Conservation (phyloP, 345 rosid species). For the Heritiera fomes region DNA sequence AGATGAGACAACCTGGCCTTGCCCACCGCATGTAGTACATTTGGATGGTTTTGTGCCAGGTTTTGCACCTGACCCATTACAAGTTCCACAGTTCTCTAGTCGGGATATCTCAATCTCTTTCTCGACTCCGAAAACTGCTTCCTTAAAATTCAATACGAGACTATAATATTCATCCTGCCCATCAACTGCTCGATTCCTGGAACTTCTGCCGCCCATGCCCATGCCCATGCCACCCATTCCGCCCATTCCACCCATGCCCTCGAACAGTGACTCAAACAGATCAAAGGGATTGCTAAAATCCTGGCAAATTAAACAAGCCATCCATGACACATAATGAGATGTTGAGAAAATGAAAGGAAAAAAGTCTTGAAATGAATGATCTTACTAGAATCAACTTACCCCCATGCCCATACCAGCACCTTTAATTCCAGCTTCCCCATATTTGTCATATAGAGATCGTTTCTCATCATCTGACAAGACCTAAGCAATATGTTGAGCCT, state of each 20-base stretch:
- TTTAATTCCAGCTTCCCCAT: conserved; percentile 96
- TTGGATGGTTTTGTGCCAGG: conserved; percentile 77
- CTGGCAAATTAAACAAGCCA: conserved; percentile 38
- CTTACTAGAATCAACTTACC: conserved; percentile 51
- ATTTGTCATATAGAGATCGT: conserved; percentile 88
- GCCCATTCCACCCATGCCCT: conserved; percentile 90
- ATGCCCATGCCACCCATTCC: conserved; percentile 83
- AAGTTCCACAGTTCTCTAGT: conserved; percentile 81
- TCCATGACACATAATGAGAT: neutral
- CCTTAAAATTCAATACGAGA: conserved; percentile 79
- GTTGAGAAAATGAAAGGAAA: neutral
- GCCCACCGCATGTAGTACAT: conserved; percentile 92
- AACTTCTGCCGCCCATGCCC: conserved; percentile 72
- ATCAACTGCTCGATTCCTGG: conserved; percentile 77
- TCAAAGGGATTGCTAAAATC: conserved; percentile 98
- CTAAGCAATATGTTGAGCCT: conserved; percentile 41
- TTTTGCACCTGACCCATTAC: conserved; percentile 92
- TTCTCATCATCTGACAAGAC: conserved; percentile 96
- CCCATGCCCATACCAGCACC: conserved; percentile 98
- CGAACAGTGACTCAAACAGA: conserved; percentile 85
- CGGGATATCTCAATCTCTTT: conserved; percentile 93
- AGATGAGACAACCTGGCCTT: conserved; percentile 91
- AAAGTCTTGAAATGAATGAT: neutral
- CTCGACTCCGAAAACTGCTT: conserved; percentile 94
- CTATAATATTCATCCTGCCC: conserved; percentile 94